A percentile compares a stretch with the other conserved stretches of the same genome.
Evolutionary conservation across 805 yeast species (phyloP).

Genomic region (Wickerhamomyces kurtzmanii): DNA sequence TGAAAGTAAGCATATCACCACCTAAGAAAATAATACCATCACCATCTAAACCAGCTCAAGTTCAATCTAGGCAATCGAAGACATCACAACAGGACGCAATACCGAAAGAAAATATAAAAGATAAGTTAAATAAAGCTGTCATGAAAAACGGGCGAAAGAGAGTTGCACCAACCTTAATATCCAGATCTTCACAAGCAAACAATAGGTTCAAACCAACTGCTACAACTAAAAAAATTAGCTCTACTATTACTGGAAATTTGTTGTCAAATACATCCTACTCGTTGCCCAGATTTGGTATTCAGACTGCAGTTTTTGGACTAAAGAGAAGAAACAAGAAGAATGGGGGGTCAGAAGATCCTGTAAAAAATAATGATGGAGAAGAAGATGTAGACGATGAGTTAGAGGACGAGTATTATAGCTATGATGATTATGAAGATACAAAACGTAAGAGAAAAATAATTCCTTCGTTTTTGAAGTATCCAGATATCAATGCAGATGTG

Average conservation of each 20-base stretch:
- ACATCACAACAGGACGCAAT: slow-evolving; percentile 4
- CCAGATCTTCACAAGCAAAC: slow-evolving; percentile 24
- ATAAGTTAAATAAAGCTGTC: slow-evolving; percentile 35
- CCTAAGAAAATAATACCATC: slow-evolving; percentile 2
- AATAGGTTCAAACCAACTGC: slow-evolving; percentile 9
- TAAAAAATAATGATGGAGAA: slow-evolving; percentile 5
- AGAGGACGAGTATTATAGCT: slow-evolving; percentile 19
- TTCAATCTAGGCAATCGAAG: neutral
- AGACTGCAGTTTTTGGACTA: slow-evolving; percentile 52
- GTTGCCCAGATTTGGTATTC: slow-evolving; percentile 57
- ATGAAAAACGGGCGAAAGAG: slow-evolving; percentile 72
- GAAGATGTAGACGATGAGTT: slow-evolving; percentile 14
- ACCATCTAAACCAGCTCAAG: slow-evolving; percentile 1
- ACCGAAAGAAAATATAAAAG: slow-evolving; percentile 18
- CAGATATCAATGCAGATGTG: slow-evolving; percentile 22
- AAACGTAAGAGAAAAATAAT: slow-evolving; percentile 23
- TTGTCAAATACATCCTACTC: slow-evolving; percentile 36
- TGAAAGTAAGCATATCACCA: slow-evolving; percentile 20
- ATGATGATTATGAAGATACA: slow-evolving; percentile 21
- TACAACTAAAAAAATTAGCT: slow-evolving; percentile 5
- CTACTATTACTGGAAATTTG: slow-evolving; percentile 6
- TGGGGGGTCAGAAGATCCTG: slow-evolving; percentile 8
- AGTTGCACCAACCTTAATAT: slow-evolving; percentile 60
- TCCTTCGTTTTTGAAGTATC: slow-evolving; percentile 8
- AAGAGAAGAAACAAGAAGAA: slow-evolving; percentile 26